Evolutionary conservation across 2,329 filamentous ascomycete species (phyloP).

Genomic region (Paecilomyces niveus): DNA sequence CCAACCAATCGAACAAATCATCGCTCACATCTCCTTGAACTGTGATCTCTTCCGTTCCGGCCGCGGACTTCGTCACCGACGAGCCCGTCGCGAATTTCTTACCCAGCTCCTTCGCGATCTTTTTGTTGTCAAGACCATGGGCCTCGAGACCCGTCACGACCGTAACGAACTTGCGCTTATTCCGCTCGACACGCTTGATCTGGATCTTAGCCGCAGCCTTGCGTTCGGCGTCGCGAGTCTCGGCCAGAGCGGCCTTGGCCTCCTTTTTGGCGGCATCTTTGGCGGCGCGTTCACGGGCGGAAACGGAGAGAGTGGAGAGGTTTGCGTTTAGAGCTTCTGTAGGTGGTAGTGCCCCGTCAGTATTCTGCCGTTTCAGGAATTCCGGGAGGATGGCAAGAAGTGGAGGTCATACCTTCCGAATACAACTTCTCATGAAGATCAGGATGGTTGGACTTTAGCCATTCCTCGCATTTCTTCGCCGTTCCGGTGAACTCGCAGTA

Average conservation of each 20-base stretch:
- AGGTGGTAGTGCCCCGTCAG: conserved; percentile 2
- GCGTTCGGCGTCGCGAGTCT: conserved; percentile 74
- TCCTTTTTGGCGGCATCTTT: conserved; percentile 97
- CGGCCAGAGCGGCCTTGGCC: conserved; percentile 81
- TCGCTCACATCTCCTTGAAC: conserved; percentile 95
- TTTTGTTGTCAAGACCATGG: conserved; percentile 89
- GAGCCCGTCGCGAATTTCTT: conserved; percentile 98
- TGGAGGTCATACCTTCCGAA: conserved; percentile 60
- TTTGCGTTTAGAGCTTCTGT: conserved; percentile 75
- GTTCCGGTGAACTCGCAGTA: conserved; percentile 99
- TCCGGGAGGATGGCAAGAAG: background rate
- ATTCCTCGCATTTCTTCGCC: conserved; percentile 93
- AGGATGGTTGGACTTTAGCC: conserved; percentile 71
- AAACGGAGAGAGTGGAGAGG: conserved; percentile 76
- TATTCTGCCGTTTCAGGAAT: background rate
- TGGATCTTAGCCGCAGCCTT: conserved; percentile 75
- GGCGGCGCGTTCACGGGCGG: conserved; percentile 87
- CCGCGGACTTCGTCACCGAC: conserved; percentile 81
- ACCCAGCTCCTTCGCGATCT: conserved; percentile 90
- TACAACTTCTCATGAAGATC: conserved; percentile 73
- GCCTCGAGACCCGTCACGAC: conserved; percentile 84
- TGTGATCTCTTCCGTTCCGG: conserved; percentile 89
- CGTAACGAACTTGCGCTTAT: conserved; percentile 96
- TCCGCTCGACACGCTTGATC: conserved; percentile 96
- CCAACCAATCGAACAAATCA: conserved; percentile 84